Evolutionary conservation across 768 basidiomycete species (phyloP), one percentile per base, ranked within the genome.

Genomic region (Amanita subjunquillea): DNA sequence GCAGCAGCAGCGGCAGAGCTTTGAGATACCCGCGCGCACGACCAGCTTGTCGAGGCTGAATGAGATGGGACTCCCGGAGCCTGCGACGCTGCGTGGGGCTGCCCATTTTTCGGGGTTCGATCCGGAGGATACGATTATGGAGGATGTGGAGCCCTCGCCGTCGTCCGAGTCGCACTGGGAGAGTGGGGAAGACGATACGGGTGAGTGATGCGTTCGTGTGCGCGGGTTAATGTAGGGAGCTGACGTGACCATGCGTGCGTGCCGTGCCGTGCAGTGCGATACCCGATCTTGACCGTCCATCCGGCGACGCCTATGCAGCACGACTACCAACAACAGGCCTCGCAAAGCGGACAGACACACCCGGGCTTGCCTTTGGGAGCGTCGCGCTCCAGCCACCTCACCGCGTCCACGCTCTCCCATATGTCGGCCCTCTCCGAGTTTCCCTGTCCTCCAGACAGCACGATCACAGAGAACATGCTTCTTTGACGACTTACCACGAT

Each of bases 341-440:
- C 5, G 8, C 44, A 30, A 46, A 29, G 13, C 4, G 34, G 43
- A 12, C 23, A 45, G 23, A 5, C 10, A n/a, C 30, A 13, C 15
- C 25, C 32, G 68, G 65, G 32, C 64, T 67, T 7, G 65, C 69
- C 2, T 62, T 63, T 12, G 63, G 69, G 71, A 25, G 57, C 60
- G 17, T 68, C 65, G 27, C 68, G 74, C 17, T 71, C 69, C 54
- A 88, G 86, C 62, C 82, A 76, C 61, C 68, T 80, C 72, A 88
- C 85, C 30, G 74, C 72, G 2, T 83, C 83, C 0, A 70, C 67
- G 4, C 56, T 68, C 8, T 87, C 86, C 0, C 73, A 74, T 29
- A 87, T 88, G 72, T 87, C 85, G 1, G 72, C 73, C 7, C 72
- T 87, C 12, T 86, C 83, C 3, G 86, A 87, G 59, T 88, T 88